Evolutionary conservation across 129 eudicot species (phyloP).

Genomic region (Deinandra increscens): DNA sequence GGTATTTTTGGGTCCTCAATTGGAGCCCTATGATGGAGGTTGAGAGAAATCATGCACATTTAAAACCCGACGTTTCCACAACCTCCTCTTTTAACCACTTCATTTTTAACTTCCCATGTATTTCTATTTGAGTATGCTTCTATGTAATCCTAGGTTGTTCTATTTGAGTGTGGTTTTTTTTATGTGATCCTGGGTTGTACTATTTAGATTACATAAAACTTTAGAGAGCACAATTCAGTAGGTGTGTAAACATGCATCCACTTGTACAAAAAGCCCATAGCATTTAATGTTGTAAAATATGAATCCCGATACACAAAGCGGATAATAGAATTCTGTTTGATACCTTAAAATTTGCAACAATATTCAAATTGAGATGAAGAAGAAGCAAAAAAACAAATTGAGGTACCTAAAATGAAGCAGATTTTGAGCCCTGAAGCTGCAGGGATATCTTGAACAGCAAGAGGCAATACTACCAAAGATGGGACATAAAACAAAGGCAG

Average conservation of each 20-base stretch:
- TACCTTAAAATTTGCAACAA: background rate
- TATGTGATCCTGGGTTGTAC: no score
- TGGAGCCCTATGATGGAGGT: no score
- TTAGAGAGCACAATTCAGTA: background rate
- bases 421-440: conserved; percentile 92
- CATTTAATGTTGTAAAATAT: background rate
- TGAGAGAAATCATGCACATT: no score
- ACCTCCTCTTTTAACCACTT: no score
- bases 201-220: no score
- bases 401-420: conserved; percentile 64
- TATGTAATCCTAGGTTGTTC: no score
- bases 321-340: background rate
- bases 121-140: no score
- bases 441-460: conserved; percentile 89
- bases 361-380: background rate
- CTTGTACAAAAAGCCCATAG: background rate
- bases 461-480: conserved; percentile 88
- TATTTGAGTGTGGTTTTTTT: no score
- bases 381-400: conserved; percentile 9
- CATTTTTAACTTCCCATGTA: no score
- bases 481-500: conserved; percentile 98
- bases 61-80: no score
- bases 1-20: no score
- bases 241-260: conserved; percentile 3
- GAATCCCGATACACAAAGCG: background rate